These are phyloP conservation scores for Cercospora janseana DNA, from an alignment of 2,329 filamentous ascomycete species.

Conservation along the genomic window DNA sequence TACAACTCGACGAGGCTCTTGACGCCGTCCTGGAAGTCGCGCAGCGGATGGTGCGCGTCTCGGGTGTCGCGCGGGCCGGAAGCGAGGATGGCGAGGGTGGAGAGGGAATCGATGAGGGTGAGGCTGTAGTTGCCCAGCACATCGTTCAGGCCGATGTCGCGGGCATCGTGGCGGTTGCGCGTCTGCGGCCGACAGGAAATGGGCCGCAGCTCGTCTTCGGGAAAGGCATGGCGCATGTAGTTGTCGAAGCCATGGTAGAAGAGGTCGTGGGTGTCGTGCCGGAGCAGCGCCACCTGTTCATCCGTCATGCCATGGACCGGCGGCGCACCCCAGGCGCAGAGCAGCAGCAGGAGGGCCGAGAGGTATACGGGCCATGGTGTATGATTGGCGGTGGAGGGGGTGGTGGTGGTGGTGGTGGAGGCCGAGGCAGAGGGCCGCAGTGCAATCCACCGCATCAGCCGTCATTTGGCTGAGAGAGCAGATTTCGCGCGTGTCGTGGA, in stretches of 20 bases:
- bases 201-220: conserved; percentile 90
- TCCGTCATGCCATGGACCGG: conserved; percentile 46
- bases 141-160: conserved; percentile 86
- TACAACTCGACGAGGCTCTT: conserved; percentile 75
- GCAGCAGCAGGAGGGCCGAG: conserved; percentile 32
- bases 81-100: conserved; percentile 87
- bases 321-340: conserved; percentile 37
- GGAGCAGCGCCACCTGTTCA: conserved; percentile 42
- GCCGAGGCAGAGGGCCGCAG: conserved; percentile 25
- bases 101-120: conserved; percentile 91
- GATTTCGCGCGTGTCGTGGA: background rate
- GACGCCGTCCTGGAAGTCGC: conserved; percentile 75
- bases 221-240: conserved; percentile 91
- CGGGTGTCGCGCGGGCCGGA: conserved; percentile 59
- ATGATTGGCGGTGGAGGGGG: conserved; percentile 8
- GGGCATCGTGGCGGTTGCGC: conserved; percentile 75
- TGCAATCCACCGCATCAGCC: conserved; percentile 31
- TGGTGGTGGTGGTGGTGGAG: conserved; percentile 4
- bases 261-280: conserved; percentile 61
- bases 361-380: conserved; percentile 38
- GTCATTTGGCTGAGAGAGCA: conserved; percentile 8
- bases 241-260: conserved; percentile 97
- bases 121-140: conserved; percentile 96
- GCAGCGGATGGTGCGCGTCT: conserved; percentile 44
- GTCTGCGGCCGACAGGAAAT: conserved; percentile 80